Evolutionary conservation across 2,329 filamentous ascomycete genomes (phyloP), one percentile per base, ranked within the genome.

Genomic region (Colletotrichum sp.): DNA sequence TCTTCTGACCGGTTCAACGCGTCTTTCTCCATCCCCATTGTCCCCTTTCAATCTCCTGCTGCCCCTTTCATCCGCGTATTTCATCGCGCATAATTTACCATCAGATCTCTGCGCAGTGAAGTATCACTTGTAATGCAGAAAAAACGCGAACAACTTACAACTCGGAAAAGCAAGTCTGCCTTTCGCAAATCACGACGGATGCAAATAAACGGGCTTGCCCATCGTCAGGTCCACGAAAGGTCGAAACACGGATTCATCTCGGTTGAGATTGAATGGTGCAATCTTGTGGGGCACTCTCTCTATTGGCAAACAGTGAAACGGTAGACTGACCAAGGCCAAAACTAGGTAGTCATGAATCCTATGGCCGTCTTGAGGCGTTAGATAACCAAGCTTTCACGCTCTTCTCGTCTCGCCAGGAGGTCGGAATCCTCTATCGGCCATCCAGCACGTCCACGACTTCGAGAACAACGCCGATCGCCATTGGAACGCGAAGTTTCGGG

Each of bases 201-300:
- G 0, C 4, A 38, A 38, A 0, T 16, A 38, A 38, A 38, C 34
- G 43, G 18, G 0, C 38, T 43, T 1, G 43, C 43, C 43, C 18
- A 0, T 48, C 10, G 0, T 48, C 43, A 48, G n/a, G 0, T 10
- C 1, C 10, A 13, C n/a, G 43, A 21, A 48, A 21, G 0, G 43
- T 21, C 0, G 43, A 0, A 21, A 13, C n/a, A 21, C 2, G n/a
- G 3, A 21, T 7, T n/a, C 0, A 21, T 12, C 6, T 1, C 12
- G 9, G 2, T 48, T n/a, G 38, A 48, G 18, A 21, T 21, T 2
- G 9, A 21, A 0, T 6, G 9, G 21, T 7, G 9, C 43, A 48
- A 48, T 0, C 9, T 6, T 21, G 10, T 48, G 43, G 2, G 2
- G 43, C 43, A 21, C 5, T 13, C n/a, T 13, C 3, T 48, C 43